Evolutionary conservation across 176 grass and related monocot genomes (phyloP), one percentile per base, ranked within the genome.

Genomic region (Oryza glumipatula): DNA sequence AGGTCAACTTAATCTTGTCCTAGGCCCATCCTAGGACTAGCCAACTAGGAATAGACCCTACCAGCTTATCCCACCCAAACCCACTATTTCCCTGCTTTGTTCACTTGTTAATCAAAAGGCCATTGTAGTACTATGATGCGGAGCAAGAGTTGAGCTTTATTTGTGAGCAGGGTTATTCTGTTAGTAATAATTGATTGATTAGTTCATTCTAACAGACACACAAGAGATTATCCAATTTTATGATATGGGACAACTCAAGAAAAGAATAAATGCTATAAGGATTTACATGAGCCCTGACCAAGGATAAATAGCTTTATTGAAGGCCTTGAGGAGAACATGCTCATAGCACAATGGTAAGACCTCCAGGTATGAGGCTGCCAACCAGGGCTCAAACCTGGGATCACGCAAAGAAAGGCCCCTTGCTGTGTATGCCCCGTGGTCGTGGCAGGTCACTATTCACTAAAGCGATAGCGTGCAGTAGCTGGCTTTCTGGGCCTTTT

Each of bases 211-310:
- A 80, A 8, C 16, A 72, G 51, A 85, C 65, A 32, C 5, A 63
- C 28, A 77, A 0, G 3, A 30, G 54, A 28, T 47, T 21, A 70
- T 58, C 33, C 9, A 85, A 70, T 77, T 32, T 39, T 28, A 21
- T 11, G 16, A 80, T 21, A 86, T 32, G 2, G 60, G 9, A 13
- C 16, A 28, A n/a, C 8, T 56, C 22, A 67, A 81, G 11, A 64
- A 65, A 38, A 46, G 22, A 76, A 76, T 4, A 76, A 60, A 81
- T 19, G 7, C 22, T 35, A 54, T 76, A 14, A n/a, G 5, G 51
- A 39, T 85, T 80, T 63, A 65, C 48, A 51, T 32, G n/a, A 85
- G 79, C 41, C 30, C 85, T 64, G 66, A 39, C 33, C 64, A 68
- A 74, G n/a, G 36, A 45, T 67, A 23, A 60, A 68, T 8, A 74